A percentile compares a stretch with the other conserved stretches of the same genome.
phyloP scores from a whole-genome alignment of 1,284 basidiomycete species.

The Ganoderma leucocontextum region DNA sequence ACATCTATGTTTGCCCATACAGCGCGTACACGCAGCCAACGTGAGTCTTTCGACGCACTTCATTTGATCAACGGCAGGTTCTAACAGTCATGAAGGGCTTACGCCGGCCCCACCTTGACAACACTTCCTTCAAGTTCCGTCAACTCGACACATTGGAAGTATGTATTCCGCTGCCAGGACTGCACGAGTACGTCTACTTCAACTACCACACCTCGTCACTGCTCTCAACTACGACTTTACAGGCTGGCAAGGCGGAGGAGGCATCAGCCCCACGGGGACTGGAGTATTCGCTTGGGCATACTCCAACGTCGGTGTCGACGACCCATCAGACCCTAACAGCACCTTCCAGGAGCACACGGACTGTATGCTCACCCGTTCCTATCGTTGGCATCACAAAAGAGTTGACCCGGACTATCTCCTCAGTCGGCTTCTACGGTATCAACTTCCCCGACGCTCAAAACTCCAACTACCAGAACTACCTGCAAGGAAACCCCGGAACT shows the following conservation, averaged over 20 bases:
- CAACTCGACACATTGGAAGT: constrained; percentile 47
- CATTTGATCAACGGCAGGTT: not conserved
- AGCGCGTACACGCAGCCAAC: constrained; percentile 24
- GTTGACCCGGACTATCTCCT: not conserved
- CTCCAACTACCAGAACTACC: constrained; percentile 57
- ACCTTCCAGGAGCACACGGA: constrained; percentile 55
- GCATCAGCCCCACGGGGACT: constrained; percentile 49
- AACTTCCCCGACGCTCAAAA: constrained; percentile 58
- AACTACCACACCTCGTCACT: not conserved
- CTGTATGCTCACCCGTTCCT: constrained; percentile 43
- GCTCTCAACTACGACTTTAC: not conserved
- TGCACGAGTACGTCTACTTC: constrained; percentile 40
- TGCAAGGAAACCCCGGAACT: constrained; percentile 51
- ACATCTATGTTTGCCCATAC: not conserved
- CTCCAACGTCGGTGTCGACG: constrained; percentile 46
- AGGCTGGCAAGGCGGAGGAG: constrained; percentile 43
- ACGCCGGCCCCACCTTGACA: constrained; percentile 41
- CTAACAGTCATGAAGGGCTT: constrained; percentile 31
- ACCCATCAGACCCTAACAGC: constrained; percentile 48
- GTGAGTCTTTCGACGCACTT: not conserved
- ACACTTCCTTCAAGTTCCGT: constrained; percentile 41
- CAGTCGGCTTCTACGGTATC: constrained; percentile 68
- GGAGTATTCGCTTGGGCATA: constrained; percentile 64
- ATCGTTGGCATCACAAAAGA: not conserved
- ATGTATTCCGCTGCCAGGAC: constrained; percentile 46